Evolutionary conservation across 257 asterid species (phyloP), one percentile per base, ranked within the genome.

Genomic region (Capsicum baccatum): DNA sequence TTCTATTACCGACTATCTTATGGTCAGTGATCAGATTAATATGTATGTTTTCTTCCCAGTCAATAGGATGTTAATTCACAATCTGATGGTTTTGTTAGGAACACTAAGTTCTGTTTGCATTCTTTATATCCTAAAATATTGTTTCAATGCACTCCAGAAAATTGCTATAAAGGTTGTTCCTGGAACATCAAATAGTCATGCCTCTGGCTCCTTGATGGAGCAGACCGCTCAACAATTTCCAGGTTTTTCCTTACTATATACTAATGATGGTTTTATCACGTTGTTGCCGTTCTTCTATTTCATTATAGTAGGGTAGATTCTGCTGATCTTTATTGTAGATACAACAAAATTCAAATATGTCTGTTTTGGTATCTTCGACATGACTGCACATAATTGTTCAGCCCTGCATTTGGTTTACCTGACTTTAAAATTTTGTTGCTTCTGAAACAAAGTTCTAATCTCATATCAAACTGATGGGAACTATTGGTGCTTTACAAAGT

Each of bases 161-260:
- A 80, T 88, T 58, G 70, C 85, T 68, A 60, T 85, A 83, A 90
- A 87, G 84, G 85, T 56, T 48, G 92, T 74, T 76, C 85, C 87
- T 21, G 89, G 92, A 81, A 86, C 95, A 19, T 91, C 94, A 9
- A 87, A 89, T 56, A 81, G 87, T 62, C 87, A 94, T 66, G 84
- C 86, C 83, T 89, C 93, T 56, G 88, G 85, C 63, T 88, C 90
- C 82, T 85, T 89, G 60, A 84, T 90, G 26, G 94, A 94, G 68
- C 90, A 88, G 35, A 86, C 44, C 8, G 6, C 79, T 76, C 91
- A 81, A 60, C 91, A 85, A 33, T 89, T 90, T 79, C 97, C 96
- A 79, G 99, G 99, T 96, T 79, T 67, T 88, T 88, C 83, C 83
- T 54, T 63, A 39, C 44, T 39, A 74, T 48, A 48, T 10, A 9